phyloP scores from a whole-genome alignment of 306 rosid species.

The Rosa multiflora region DNA sequence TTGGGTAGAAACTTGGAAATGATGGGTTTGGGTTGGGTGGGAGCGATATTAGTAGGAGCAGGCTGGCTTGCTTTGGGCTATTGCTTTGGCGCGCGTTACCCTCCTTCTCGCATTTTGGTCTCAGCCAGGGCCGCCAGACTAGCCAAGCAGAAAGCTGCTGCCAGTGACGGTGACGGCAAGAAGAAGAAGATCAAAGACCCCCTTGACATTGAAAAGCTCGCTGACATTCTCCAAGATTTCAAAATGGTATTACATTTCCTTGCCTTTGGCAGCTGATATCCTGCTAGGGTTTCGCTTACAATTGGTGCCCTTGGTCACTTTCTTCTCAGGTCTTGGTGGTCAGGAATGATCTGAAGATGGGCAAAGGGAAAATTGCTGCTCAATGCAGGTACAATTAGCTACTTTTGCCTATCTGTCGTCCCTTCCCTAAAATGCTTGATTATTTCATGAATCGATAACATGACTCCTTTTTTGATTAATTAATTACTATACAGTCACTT shows the following conservation, averaged over 20 bases:
- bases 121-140: constrained; percentile 34
- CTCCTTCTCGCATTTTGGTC: constrained; percentile 51
- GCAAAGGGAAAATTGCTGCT: constrained; percentile 96
- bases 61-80: constrained; percentile 88
- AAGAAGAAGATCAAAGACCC: constrained; percentile 51
- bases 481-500: not conserved
- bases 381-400: constrained; percentile 72
- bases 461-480: not conserved
- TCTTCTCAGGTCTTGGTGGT: constrained; percentile 74
- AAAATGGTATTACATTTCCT: constrained; percentile 57
- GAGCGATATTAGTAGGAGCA: constrained; percentile 77
- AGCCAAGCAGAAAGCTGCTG: constrained; percentile 31
- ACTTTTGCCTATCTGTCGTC: not conserved
- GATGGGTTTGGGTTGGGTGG: constrained; percentile 81
- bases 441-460: not conserved
- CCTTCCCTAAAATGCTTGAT: not conserved
- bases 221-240: constrained; percentile 70
- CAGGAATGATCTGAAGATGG: constrained; percentile 96
- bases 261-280: not conserved
- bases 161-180: constrained; percentile 13
- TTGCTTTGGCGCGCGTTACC: constrained; percentile 67
- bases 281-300: not conserved
- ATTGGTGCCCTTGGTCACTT: not conserved
- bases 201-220: constrained; percentile 75
- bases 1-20: not conserved